A percentile compares a stretch with the other conserved stretches of the same genome.
These are phyloP conservation scores for Tricholoma saponaceum DNA, from an alignment of 768 basidiomycete genomes.

Conservation along the genomic window DNA sequence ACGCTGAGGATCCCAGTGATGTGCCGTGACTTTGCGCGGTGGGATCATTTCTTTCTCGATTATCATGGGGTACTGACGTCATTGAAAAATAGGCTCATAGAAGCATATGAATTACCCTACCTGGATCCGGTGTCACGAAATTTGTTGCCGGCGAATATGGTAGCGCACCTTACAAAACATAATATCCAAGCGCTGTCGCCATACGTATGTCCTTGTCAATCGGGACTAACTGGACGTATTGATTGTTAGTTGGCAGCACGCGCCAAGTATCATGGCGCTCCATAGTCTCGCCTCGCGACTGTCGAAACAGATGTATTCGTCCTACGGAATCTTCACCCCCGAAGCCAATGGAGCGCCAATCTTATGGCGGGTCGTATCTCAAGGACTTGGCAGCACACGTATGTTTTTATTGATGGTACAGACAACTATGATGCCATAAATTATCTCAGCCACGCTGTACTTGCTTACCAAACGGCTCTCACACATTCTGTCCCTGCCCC, in stretches of 20 bases:
- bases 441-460: constrained; percentile 57
- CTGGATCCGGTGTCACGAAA: constrained; percentile 55
- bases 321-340: constrained; percentile 61
- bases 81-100: constrained; percentile 54
- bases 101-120: constrained; percentile 75
- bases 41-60: constrained; percentile 19
- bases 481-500: constrained; percentile 50
- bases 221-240: background rate
- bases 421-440: constrained; percentile 8
- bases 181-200: constrained; percentile 66
- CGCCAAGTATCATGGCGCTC: constrained; percentile 54
- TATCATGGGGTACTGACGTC: constrained; percentile 4
- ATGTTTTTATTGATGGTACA: constrained; percentile 30
- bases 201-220: constrained; percentile 41
- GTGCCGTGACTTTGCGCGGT: constrained; percentile 75
- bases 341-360: constrained; percentile 73
- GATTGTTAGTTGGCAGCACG: constrained; percentile 40
- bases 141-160: constrained; percentile 57
- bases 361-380: constrained; percentile 67
- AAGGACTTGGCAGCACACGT: constrained; percentile 73
- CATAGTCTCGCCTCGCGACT: constrained; percentile 62
- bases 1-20: constrained; percentile 71
- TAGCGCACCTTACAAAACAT: constrained; percentile 69
- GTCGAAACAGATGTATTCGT: constrained; percentile 48
- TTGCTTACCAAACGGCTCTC: constrained; percentile 57